Conservation (phyloP, 176 grass and related monocot species). For the Zizania latifolia region DNA sequence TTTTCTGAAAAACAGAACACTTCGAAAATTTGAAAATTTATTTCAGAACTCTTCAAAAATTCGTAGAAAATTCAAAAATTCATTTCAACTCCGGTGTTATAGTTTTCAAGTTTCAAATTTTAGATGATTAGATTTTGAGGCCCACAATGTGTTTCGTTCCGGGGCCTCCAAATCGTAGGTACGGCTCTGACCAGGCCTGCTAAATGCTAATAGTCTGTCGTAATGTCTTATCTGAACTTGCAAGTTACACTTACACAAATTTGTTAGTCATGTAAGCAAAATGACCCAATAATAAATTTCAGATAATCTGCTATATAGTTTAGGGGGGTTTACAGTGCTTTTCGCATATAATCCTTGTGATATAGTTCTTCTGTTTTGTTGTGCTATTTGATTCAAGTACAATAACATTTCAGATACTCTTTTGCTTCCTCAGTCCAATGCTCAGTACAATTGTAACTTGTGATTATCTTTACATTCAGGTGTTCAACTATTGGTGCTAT, state of each 20-base stretch:
- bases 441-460: constrained; percentile 12
- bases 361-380: not conserved
- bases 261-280: not conserved
- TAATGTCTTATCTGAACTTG: not conserved
- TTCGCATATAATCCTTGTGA: constrained; percentile 7
- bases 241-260: not conserved
- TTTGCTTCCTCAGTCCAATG: constrained; percentile 1
- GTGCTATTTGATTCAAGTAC: constrained; percentile 7
- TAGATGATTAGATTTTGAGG: no score
- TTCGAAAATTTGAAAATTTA: no score
- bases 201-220: not conserved
- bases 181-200: no score
- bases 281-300: not conserved
- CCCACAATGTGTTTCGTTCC: no score
- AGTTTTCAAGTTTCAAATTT: no score
- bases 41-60: no score
- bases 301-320: not conserved
- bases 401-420: not conserved
- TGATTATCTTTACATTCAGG: constrained; percentile 34
- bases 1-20: no score
- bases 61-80: no score
- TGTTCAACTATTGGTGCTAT: constrained; percentile 97
- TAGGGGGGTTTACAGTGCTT: not conserved
- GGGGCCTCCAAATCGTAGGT: no score
- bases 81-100: no score